Evolutionary conservation across 805 yeast species (phyloP).

Genomic region (Geotrichum ghanense): DNA sequence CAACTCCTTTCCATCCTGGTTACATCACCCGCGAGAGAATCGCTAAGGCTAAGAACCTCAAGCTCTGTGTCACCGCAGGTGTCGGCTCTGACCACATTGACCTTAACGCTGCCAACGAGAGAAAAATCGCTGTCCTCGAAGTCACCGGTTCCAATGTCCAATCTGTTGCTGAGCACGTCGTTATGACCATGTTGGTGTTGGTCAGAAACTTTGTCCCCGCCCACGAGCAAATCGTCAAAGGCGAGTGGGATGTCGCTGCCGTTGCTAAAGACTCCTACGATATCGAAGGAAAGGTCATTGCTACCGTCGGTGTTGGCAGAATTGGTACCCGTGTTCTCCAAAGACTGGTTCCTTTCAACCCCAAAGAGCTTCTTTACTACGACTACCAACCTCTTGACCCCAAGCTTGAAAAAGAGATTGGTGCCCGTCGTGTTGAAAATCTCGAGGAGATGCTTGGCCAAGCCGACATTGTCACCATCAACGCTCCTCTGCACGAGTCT

Average conservation of each 20-base stretch:
- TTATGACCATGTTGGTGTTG: conserved; percentile 59
- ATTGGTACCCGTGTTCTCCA: conserved; percentile 69
- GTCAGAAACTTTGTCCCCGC: conserved; percentile 74
- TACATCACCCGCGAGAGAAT: conserved; percentile 59
- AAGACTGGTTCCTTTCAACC: conserved; percentile 61
- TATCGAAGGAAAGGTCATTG: conserved; percentile 61
- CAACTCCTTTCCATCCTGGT: conserved; percentile 79
- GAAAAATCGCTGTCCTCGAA: conserved; percentile 57
- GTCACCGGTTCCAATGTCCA: conserved; percentile 76
- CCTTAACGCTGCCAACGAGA: conserved; percentile 52
- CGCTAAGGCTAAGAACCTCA: conserved; percentile 55
- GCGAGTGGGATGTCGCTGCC: conserved; percentile 69
- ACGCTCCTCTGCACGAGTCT: conserved; percentile 65
- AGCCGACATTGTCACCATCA: conserved; percentile 66
- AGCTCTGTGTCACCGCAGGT: conserved; percentile 67
- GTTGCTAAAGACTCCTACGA: conserved; percentile 66
- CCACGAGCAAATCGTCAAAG: conserved; percentile 50
- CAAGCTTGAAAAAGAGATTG: conserved; percentile 46
- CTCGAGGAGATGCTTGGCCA: conserved; percentile 55
- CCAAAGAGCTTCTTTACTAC: conserved; percentile 60
- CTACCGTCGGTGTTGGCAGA: conserved; percentile 77
- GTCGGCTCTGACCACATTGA: conserved; percentile 80
- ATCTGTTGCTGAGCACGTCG: conserved; percentile 72
- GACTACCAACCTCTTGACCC: conserved; percentile 61
- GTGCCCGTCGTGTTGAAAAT: conserved; percentile 46